A percentile compares a stretch with the other conserved stretches of the same genome.
phyloP scores from a whole-genome alignment of 2,329 filamentous ascomycete species.

The Curvularia spicifera region DNA sequence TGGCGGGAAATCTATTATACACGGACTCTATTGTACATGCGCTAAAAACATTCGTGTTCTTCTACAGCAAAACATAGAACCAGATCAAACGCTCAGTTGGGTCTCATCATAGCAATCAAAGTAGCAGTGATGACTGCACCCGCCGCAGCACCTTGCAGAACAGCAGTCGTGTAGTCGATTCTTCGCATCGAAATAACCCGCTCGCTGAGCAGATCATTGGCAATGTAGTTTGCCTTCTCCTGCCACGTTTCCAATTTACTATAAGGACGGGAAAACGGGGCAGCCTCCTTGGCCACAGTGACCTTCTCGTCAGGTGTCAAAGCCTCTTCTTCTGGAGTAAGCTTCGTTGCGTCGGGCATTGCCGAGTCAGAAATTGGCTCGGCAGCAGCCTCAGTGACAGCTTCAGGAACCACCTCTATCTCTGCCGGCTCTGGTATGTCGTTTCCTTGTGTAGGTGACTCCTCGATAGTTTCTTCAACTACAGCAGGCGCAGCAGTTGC shows the following conservation, averaged over 20 bases:
- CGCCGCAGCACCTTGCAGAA: conserved; percentile 54
- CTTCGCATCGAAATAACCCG: conserved; percentile 53
- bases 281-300: conserved; percentile 24
- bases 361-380: conserved; percentile 16
- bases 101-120: conserved; percentile 33
- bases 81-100: conserved; percentile 18
- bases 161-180: conserved; percentile 55
- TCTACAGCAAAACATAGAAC: neutral
- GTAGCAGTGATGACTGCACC: conserved; percentile 48
- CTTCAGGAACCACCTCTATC: conserved; percentile 10
- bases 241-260: conserved; percentile 30
- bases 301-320: conserved; percentile 22
- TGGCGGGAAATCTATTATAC: conserved; percentile 1
- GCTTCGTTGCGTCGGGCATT: conserved; percentile 7
- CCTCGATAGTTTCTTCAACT: conserved; percentile 13
- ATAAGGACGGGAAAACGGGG: conserved; percentile 13
- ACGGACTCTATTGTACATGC: conserved; percentile 12
- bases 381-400: neutral
- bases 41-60: neutral
- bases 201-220: conserved; percentile 53
- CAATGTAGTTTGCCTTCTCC: conserved; percentile 27
- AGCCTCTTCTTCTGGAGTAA: conserved; percentile 18
- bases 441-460: conserved; percentile 16
- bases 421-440: conserved; percentile 8
- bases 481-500: conserved; percentile 12